These are phyloP conservation scores for Plasmodium cynomolgi DNA, from an alignment of 169 alveolate species.

Conservation along the genomic window DNA sequence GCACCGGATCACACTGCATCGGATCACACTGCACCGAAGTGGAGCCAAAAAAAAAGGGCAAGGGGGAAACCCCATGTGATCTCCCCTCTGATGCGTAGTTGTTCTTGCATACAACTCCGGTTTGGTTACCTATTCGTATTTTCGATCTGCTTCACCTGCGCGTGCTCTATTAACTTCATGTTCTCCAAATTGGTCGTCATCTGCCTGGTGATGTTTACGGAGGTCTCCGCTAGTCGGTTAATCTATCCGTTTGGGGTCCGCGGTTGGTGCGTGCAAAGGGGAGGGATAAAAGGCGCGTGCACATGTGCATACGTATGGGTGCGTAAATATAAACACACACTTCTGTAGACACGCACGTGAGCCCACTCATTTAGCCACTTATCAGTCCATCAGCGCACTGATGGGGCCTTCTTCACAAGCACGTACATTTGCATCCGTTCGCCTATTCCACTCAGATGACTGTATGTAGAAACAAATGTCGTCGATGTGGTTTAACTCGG, in stretches of 20 bases:
- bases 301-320: not conserved
- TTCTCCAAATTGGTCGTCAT: conserved; percentile 74
- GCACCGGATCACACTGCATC: no score
- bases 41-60: not conserved
- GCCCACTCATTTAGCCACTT: not conserved
- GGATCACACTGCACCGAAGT: not conserved
- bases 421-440: conserved; percentile 83
- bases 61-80: not conserved
- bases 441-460: conserved; percentile 83
- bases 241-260: conserved; percentile 17
- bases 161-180: conserved; percentile 72
- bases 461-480: conserved; percentile 87
- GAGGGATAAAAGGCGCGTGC: not conserved
- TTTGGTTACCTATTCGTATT: conserved; percentile 69
- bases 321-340: not conserved
- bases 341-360: not conserved
- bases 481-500: conserved; percentile 86
- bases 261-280: not conserved
- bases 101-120: not conserved
- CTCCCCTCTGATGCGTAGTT: not conserved
- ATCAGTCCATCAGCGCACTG: not conserved
- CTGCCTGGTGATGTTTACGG: conserved; percentile 59
- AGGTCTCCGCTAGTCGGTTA: conserved; percentile 59
- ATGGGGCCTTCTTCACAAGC: not conserved
- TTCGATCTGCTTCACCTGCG: conserved; percentile 73